Evolutionary conservation across 441 rosid genomes (phyloP).

Genomic region (Euphorbia celastroides): DNA sequence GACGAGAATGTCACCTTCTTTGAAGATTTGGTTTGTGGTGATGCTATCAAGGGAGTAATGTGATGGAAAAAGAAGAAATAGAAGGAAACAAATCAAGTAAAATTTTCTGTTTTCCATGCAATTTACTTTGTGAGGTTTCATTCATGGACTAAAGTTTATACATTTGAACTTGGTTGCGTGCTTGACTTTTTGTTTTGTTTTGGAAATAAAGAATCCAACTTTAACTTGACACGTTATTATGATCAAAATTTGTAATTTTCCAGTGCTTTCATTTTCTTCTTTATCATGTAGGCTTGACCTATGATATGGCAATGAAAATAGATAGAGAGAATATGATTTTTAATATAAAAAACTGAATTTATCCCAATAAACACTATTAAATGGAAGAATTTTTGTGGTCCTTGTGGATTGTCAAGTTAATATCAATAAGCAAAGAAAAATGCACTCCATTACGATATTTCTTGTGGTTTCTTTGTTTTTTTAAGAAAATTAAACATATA

Average conservation of each 20-base stretch:
- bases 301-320: too few species aligned
- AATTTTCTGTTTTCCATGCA: background rate
- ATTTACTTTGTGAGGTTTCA: background rate
- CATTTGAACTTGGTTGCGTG: background rate
- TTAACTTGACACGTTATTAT: background rate
- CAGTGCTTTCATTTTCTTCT: background rate
- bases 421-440: too few species aligned
- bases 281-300: background rate
- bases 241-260: background rate
- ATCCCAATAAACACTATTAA: too few species aligned
- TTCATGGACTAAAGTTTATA: too few species aligned
- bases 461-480: too few species aligned
- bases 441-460: too few species aligned
- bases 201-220: background rate
- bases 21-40: slow-evolving; percentile 1
- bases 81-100: background rate
- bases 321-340: too few species aligned
- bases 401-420: too few species aligned
- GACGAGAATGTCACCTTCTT: slow-evolving; percentile 25
- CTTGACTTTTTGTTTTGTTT: background rate
- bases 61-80: background rate
- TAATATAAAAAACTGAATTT: too few species aligned
- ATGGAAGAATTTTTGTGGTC: too few species aligned
- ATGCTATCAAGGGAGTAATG: slow-evolving; percentile 17
- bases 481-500: too few species aligned